These are phyloP conservation scores for Backusella macrospora DNA, from an alignment of 192 early-diverging fungal species.

Conservation along the genomic window DNA sequence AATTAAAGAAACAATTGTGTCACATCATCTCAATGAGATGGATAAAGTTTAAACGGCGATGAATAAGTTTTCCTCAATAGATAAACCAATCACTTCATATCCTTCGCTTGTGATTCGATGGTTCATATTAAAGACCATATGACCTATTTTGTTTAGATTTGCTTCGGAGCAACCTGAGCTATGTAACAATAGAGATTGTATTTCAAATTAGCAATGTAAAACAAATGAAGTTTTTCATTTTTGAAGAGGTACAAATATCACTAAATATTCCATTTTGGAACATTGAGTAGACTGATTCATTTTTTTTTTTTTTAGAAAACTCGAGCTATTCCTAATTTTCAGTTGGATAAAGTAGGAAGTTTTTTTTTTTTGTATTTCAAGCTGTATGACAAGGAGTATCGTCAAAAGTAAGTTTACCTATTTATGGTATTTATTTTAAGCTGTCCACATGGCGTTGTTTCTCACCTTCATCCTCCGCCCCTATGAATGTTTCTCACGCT, in stretches of 20 bases:
- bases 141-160: constrained; percentile 3
- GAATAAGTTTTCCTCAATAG: background rate
- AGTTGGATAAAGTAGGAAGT: background rate
- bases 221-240: background rate
- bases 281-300: background rate
- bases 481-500: constrained; percentile 12
- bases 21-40: background rate
- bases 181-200: background rate
- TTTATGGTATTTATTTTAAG: constrained; percentile 10
- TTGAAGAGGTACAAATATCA: background rate
- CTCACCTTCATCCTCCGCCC: constrained; percentile 11
- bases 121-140: background rate
- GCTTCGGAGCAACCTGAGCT: background rate
- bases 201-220: background rate
- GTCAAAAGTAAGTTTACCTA: background rate
- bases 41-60: background rate
- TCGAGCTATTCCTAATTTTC: background rate
- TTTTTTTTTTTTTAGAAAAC: background rate
- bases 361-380: background rate
- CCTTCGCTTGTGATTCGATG: background rate
- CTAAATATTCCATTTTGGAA: background rate
- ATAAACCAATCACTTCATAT: constrained; percentile 9
- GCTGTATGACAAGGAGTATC: background rate
- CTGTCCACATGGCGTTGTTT: constrained; percentile 4
- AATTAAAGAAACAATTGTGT: background rate